Conservation (phyloP, 495 filamentous ascomycete species). For the Pyrenula aspistea region DNA sequence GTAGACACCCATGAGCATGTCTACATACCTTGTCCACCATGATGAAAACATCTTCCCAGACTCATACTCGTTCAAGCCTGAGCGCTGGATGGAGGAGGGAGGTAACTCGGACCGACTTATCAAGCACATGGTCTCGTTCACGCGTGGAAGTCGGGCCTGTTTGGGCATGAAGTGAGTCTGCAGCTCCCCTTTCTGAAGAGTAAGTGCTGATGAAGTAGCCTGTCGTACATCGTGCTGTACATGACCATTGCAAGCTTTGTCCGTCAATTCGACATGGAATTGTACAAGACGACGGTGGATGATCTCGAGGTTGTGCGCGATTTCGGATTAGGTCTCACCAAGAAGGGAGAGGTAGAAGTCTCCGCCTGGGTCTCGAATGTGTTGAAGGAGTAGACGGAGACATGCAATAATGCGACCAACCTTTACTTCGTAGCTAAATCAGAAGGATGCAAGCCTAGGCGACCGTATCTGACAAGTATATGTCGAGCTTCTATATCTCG, state of each 20-base stretch:
- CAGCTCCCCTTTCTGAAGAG: neutral
- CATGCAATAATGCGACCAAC: neutral
- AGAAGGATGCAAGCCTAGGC: neutral
- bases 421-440: neutral
- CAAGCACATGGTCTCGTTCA: neutral
- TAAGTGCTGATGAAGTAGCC: slow-evolving; percentile 6
- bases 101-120: neutral
- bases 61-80: slow-evolving; percentile 6
- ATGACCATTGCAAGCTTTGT: slow-evolving; percentile 16
- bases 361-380: neutral
- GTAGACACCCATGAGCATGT: slow-evolving; percentile 12
- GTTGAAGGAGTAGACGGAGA: neutral
- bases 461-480: neutral
- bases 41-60: slow-evolving; percentile 7
- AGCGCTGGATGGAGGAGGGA: slow-evolving; percentile 11
- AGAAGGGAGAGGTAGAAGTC: neutral
- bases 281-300: slow-evolving; percentile 23
- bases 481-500: neutral
- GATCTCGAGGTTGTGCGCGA: slow-evolving; percentile 12
- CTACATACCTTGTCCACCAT: slow-evolving; percentile 2
- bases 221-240: slow-evolving; percentile 24
- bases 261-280: slow-evolving; percentile 19
- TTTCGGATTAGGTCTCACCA: neutral
- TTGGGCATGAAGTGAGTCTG: slow-evolving; percentile 3
- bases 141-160: slow-evolving; percentile 4